Base-by-base conservation (phyloP, 768 basidiomycete genomes). In the Rhizopogon salebrosus region DNA sequence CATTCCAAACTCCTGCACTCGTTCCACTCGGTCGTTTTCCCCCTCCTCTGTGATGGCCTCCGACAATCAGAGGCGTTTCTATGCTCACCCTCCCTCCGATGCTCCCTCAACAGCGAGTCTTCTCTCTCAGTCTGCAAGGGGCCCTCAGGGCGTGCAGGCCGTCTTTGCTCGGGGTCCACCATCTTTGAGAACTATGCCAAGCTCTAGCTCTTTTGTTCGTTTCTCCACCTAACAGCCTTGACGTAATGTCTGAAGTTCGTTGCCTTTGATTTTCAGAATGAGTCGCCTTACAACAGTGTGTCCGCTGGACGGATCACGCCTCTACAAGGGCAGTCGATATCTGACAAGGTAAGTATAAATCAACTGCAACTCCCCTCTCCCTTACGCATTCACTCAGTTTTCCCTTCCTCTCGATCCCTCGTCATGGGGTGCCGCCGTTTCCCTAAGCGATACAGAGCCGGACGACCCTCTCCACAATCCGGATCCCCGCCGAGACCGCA, bases 381-480 rank as follows among this genome's bases (percentile, higher is more conserved):
- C 48, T 4, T 49, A 34, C 6, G 43, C 49, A 39, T 50, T 3
- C 27, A 23, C 37, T 41, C 41, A 90, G 87, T 89, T 80, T 62
- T 87, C 86, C 14, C 78, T 89, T 20, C 82, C 86, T 6, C 80
- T 87, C 1, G 87, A 89, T 67, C 88, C 88, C 3, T 69, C 76
- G 13, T 79, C 75, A 0, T 90, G 88, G 88, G 86, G 85, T 2
- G 79, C 85, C 31, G 79, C 85, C 57, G 69, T 87, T 54, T 81
- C 80, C 6, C 76, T 76, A 36, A 75, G 75, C 55, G 70, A 77
- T 49, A 64, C 74, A 4, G 86, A 89, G 64, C 70, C 79, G 14
- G 86, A 89, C 55, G 86, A 89, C 65, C 77, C 77, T 51, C 76
- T 89, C n/a, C 86, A 89, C 63, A 85, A 85, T 58, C 84, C 85